Base-by-base conservation (phyloP, 306 rosid species). In the Prunus fruticosa region DNA sequence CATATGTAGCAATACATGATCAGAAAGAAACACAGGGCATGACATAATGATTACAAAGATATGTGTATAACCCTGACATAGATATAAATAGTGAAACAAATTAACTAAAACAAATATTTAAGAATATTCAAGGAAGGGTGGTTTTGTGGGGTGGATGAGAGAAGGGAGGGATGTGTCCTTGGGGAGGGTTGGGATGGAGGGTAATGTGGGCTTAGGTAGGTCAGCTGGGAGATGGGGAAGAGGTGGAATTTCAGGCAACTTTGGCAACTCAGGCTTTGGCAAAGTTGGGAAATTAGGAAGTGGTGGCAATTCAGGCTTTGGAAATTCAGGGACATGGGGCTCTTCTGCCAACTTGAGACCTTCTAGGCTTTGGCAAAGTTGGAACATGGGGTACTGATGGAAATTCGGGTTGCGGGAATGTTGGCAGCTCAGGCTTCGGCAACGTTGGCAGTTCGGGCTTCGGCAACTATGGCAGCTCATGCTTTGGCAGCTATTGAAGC, bases 251-350 rank as follows among this genome's bases (percentile, higher is more conserved):
- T 60, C 75, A 18, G 75, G 77, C 45, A 72, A 8, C 20, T 69
- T 69, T 28, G 62, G 62, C 47, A 69, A 23, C 18, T 69, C 79
- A 15, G 76, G 78, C 58, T 71, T 71, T 71, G 61, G 28, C 47
- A 69, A 6, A 51, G 61, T 50, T 16, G 62, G 62, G 18, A 27
- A 28, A 28, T 20, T 34, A 3, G 73, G 73, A 65, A 65, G 62
- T 0, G 70, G 20, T 46, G 79, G 79, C 38, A 75, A 8, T 56
- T 50, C 73, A 1, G 72, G 45, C n/a, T 72, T 15, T 11, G 74
- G 72, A 53, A 75, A 20, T 22, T 62, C 52, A 0, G 79, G 74
- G 64, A 71, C n/a, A 13, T 80, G 66, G 13, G 41, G 41, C 41
- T 1, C 8, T 34, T 34, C 41, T 34, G 41, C 41, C 41, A 34